Conservation (phyloP, 2,329 filamentous ascomycete genomes). For the Sclerotinia sclerotiorum region DNA sequence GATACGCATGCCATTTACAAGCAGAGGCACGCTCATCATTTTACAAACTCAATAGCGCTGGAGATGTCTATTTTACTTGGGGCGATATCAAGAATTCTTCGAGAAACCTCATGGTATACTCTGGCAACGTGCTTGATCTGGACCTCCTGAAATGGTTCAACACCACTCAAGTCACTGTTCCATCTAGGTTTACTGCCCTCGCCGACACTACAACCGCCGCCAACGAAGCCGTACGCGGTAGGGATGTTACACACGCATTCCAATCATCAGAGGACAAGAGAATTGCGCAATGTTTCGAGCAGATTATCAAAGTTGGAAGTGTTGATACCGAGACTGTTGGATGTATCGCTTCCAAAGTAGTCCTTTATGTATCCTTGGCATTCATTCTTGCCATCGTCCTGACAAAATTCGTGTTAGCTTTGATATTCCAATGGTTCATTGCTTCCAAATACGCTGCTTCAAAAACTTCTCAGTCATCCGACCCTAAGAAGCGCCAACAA, state of each 20-base stretch:
- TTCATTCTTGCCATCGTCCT: constrained; percentile 89
- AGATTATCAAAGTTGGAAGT: constrained; percentile 93
- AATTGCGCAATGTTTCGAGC: constrained; percentile 80
- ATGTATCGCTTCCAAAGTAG: constrained; percentile 95
- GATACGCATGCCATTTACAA: constrained; percentile 87
- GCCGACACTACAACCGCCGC: constrained; percentile 61
- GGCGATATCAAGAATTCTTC: constrained; percentile 85
- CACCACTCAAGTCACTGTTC: constrained; percentile 71
- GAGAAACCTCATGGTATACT: constrained; percentile 91
- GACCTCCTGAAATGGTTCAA: constrained; percentile 91
- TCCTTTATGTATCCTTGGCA: constrained; percentile 87
- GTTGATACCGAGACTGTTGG: constrained; percentile 95
- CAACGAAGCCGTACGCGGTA: constrained; percentile 69
- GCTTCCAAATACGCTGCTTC: constrained; percentile 79
- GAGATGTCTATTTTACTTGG: constrained; percentile 96
- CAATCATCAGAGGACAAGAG: constrained; percentile 76
- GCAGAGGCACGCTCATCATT: constrained; percentile 67
- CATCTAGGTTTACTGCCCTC: constrained; percentile 76
- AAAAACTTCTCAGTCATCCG: constrained; percentile 79
- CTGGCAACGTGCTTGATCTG: constrained; percentile 87
- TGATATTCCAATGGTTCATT: constrained; percentile 96
- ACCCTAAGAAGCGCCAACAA: constrained; percentile 79
- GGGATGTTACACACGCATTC: constrained; percentile 86
- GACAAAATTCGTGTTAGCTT: constrained; percentile 81
- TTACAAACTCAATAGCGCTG: constrained; percentile 68